These are phyloP conservation scores for Pseudogymnoascus sp. DNA, from an alignment of 2,329 filamentous ascomycete species.

Conservation along the genomic window DNA sequence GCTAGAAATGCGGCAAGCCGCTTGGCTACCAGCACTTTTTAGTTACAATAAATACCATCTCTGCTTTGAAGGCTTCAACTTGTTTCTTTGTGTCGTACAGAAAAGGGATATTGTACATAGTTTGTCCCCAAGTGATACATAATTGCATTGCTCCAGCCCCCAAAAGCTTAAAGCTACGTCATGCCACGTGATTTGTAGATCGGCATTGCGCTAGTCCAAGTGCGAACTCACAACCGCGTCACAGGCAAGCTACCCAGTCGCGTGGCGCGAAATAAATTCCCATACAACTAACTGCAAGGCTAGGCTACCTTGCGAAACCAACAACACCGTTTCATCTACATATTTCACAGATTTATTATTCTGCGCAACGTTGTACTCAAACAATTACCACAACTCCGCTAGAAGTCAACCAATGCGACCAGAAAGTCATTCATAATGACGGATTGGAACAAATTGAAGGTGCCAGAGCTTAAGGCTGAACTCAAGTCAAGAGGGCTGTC, in stretches of 20 bases:
- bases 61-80: background rate
- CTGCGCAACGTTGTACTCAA: background rate
- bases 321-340: background rate
- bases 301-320: conserved; percentile 2
- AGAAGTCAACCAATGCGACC: background rate
- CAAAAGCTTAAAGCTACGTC: background rate
- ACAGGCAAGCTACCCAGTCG: conserved; percentile 5
- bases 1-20: conserved; percentile 91
- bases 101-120: background rate
- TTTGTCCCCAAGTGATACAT: background rate
- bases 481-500: conserved; percentile 65
- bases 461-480: conserved; percentile 67
- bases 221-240: background rate
- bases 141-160: background rate
- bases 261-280: conserved; percentile 7
- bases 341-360: background rate
- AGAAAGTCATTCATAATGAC: conserved; percentile 33
- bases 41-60: conserved; percentile 8
- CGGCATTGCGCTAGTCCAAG: background rate
- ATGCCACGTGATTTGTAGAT: background rate
- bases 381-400: background rate
- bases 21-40: conserved; percentile 91
- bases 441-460: conserved; percentile 57
- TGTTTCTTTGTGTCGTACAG: background rate
- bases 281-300: background rate